phyloP scores from a whole-genome alignment of 306 rosid genomes.

The Pyrus communis region DNA sequence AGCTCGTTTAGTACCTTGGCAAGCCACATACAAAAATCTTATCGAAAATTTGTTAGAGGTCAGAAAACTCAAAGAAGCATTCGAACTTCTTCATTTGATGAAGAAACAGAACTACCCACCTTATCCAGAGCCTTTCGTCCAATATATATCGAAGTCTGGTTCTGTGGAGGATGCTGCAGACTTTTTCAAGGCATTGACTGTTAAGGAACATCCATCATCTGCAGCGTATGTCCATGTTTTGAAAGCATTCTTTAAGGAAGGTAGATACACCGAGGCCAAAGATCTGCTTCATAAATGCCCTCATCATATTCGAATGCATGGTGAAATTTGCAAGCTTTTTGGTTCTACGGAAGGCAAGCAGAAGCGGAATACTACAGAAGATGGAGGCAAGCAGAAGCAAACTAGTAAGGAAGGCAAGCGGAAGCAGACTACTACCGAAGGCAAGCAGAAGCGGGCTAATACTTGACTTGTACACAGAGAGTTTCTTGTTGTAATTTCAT shows the following conservation, averaged over 20 bases:
- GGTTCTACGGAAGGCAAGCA: slow-evolving; percentile 26
- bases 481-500: background rate
- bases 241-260: slow-evolving; percentile 56
- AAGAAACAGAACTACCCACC: slow-evolving; percentile 60
- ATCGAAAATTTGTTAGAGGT: slow-evolving; percentile 46
- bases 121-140: slow-evolving; percentile 44
- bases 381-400: slow-evolving; percentile 5
- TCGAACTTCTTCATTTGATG: slow-evolving; percentile 60
- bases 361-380: slow-evolving; percentile 7
- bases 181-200: slow-evolving; percentile 52
- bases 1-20: slow-evolving; percentile 55
- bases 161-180: slow-evolving; percentile 70
- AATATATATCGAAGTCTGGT: slow-evolving; percentile 65
- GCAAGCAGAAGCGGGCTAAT: slow-evolving; percentile 9
- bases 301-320: slow-evolving; percentile 46
- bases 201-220: slow-evolving; percentile 42
- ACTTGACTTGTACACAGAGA: slow-evolving; percentile 8
- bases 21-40: slow-evolving; percentile 54
- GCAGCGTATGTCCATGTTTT: slow-evolving; percentile 59
- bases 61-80: slow-evolving; percentile 68
- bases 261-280: slow-evolving; percentile 68
- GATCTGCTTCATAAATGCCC: slow-evolving; percentile 66
- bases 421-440: slow-evolving; percentile 20
- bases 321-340: slow-evolving; percentile 46
- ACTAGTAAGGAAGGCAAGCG: slow-evolving; percentile 12